These are phyloP conservation scores for Ricinus communis DNA, from an alignment of 345 rosid genomes.

Conservation along the genomic window DNA sequence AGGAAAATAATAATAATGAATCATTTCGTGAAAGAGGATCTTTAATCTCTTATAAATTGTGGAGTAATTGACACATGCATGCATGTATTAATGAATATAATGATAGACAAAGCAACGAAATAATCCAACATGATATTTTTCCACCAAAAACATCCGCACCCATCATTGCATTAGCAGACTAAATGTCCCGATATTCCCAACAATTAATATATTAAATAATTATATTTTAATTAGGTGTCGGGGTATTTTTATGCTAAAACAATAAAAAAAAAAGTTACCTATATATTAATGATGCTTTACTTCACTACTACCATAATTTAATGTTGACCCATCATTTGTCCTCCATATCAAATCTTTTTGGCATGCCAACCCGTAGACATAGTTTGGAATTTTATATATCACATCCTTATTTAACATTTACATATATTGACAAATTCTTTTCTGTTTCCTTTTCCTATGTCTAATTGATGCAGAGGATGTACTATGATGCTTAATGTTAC, in stretches of 20 bases:
- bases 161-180: background rate
- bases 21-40: too few relatives aligned
- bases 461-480: too few relatives aligned
- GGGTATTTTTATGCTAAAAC: background rate
- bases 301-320: constrained; percentile 11
- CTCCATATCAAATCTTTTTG: background rate
- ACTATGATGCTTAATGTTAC: too few relatives aligned
- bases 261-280: background rate
- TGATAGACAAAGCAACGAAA: background rate
- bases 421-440: background rate
- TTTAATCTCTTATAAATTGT: too few relatives aligned
- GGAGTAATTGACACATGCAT: too few relatives aligned
- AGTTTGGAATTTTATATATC: too few relatives aligned
- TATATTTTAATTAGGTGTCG: background rate
- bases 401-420: too few relatives aligned
- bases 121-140: background rate
- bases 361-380: background rate
- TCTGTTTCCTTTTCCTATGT: background rate
- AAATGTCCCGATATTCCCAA: constrained; percentile 12
- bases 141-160: background rate
- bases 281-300: background rate
- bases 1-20: too few relatives aligned
- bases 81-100: too few relatives aligned
- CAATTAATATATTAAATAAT: constrained; percentile 12
- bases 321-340: constrained; percentile 18